Evolutionary conservation across 2,329 filamentous ascomycete species (phyloP).

Genomic region (Emergomyces pasteurianus): DNA sequence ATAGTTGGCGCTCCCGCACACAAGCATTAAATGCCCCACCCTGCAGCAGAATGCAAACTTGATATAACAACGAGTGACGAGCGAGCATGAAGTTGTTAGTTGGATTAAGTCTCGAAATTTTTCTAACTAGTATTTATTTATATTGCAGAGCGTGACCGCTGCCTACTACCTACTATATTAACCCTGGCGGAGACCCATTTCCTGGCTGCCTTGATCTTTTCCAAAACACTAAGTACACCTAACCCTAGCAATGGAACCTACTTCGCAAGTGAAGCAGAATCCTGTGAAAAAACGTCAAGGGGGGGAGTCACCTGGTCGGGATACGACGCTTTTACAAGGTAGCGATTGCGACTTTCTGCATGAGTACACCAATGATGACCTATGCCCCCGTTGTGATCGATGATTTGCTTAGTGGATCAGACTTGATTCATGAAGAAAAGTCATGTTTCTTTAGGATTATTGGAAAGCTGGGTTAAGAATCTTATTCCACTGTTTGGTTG

Average conservation of each 20-base stretch:
- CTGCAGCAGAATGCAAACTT: no score
- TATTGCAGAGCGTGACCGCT: no score
- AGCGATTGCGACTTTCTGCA: constrained; percentile 2
- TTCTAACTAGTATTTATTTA: no score
- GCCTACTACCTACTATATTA: no score
- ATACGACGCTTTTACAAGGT: not conserved
- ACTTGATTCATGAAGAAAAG: constrained; percentile 3
- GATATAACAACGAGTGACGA: no score
- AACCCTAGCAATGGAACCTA: not conserved
- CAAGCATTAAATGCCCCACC: no score
- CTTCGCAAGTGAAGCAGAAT: not conserved
- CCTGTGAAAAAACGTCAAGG: not conserved
- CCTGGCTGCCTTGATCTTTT: no score
- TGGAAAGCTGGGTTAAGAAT: constrained; percentile 8
- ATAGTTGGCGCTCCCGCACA: no score
- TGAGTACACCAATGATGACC: not conserved
- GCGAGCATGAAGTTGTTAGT: no score
- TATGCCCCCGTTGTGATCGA: constrained; percentile 8
- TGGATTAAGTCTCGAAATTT: no score
- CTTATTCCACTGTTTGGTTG: constrained; percentile 11
- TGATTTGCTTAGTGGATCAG: constrained; percentile 6
- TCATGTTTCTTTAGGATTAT: constrained; percentile 7
- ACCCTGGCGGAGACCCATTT: no score
- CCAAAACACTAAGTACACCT: no score
- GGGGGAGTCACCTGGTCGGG: not conserved